These are phyloP conservation scores for Sporothrix mexicana DNA, from an alignment of 2,329 filamentous ascomycete species.

Conservation along the genomic window DNA sequence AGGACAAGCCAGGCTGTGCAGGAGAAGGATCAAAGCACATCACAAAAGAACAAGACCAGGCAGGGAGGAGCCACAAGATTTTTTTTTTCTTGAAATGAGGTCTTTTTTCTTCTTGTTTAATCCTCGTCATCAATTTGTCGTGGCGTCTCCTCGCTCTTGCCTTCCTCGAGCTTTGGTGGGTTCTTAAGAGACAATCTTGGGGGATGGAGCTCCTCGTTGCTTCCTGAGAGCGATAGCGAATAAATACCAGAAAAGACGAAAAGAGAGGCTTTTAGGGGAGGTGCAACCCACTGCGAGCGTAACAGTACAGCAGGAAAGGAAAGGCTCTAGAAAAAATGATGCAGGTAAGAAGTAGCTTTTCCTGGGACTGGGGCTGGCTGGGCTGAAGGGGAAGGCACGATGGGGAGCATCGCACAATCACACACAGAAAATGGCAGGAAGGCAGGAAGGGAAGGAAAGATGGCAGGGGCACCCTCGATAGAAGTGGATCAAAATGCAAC, in stretches of 20 bases:
- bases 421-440: background rate
- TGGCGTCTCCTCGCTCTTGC: background rate
- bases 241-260: background rate
- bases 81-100: background rate
- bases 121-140: background rate
- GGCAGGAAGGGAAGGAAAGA: background rate
- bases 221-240: background rate
- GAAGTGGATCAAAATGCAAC: slow-evolving; percentile 7
- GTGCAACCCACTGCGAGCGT: background rate
- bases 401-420: background rate
- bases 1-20: background rate
- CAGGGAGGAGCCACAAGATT: background rate
- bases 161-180: background rate
- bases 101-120: background rate
- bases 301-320: background rate
- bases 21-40: background rate
- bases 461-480: slow-evolving; percentile 7
- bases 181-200: background rate
- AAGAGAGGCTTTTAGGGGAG: background rate
- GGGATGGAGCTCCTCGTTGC: background rate
- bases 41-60: background rate
- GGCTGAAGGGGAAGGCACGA: background rate
- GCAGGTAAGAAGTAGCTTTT: background rate
- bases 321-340: slow-evolving; percentile 7
- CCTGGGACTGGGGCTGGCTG: slow-evolving; percentile 2